Percentiles rank a stretch among this genome's conserved stretches.
phyloP scores from a whole-genome alignment of 2,329 filamentous ascomycete genomes.

The Stachybotrys chartarum region DNA sequence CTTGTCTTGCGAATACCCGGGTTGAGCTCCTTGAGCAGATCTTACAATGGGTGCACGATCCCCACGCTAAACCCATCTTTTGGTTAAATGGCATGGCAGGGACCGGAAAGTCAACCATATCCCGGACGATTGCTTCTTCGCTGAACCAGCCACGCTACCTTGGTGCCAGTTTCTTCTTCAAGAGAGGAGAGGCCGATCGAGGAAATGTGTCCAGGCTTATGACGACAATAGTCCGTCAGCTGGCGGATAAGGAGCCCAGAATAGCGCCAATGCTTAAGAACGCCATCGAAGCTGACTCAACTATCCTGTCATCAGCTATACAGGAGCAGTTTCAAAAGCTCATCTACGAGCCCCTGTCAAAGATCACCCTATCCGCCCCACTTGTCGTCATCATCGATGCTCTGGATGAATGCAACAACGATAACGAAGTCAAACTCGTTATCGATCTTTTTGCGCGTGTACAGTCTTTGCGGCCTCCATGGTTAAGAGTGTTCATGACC shows the following conservation, averaged over 20 bases:
- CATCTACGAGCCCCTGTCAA: neutral
- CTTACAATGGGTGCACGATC: slow-evolving; percentile 16
- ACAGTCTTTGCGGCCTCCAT: slow-evolving; percentile 10
- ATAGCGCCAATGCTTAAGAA: slow-evolving; percentile 15
- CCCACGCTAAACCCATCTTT: slow-evolving; percentile 16
- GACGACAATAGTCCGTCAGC: slow-evolving; percentile 28
- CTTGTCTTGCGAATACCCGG: slow-evolving; percentile 20
- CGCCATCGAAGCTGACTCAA: slow-evolving; percentile 20
- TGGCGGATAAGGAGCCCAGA: slow-evolving; percentile 17
- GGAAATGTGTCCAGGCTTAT: slow-evolving; percentile 27
- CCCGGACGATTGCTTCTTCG: slow-evolving; percentile 22
- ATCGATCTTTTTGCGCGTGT: slow-evolving; percentile 15
- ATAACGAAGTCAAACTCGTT: slow-evolving; percentile 22
- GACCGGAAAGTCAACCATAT: slow-evolving; percentile 31
- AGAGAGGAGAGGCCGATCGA: slow-evolving; percentile 21
- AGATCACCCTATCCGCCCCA: neutral
- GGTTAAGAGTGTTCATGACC: slow-evolving; percentile 28
- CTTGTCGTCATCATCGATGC: neutral
- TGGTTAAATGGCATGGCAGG: slow-evolving; percentile 31
- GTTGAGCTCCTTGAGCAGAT: slow-evolving; percentile 21
- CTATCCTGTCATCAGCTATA: slow-evolving; percentile 17
- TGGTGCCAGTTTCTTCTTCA: too few species aligned
- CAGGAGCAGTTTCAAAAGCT: slow-evolving; percentile 31
- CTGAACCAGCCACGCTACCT: neutral
- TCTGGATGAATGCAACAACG: neutral